Evolutionary conservation across 1,284 basidiomycete species (phyloP).

Genomic region (Ustilago tritici): DNA sequence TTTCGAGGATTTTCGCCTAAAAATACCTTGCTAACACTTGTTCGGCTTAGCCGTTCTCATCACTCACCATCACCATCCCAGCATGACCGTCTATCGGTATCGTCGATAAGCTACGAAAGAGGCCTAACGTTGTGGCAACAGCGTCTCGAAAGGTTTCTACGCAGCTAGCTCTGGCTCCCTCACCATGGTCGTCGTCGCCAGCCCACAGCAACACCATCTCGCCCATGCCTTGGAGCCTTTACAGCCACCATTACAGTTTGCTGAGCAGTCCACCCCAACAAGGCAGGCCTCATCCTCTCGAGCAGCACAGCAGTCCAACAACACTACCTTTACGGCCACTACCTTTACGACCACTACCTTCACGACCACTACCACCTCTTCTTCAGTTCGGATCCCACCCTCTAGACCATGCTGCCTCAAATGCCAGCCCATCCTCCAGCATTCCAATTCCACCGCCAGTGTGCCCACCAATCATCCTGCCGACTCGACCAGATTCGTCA

Average conservation of each 20-base stretch:
- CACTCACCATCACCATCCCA: background rate
- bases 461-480: conserved; percentile 15
- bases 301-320: background rate
- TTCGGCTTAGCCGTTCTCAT: background rate
- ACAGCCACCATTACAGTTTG: background rate
- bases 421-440: conserved; percentile 34
- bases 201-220: background rate
- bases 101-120: too few species aligned
- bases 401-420: conserved; percentile 27
- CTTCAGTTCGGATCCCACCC: conserved; percentile 27
- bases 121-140: background rate
- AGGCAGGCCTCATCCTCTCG: conserved; percentile 7
- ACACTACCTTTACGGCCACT: background rate
- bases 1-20: background rate
- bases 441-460: conserved; percentile 22
- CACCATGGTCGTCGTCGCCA: conserved; percentile 14
- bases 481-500: conserved; percentile 21
- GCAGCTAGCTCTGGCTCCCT: background rate
- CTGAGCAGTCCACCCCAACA: conserved; percentile 1
- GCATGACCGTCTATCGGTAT: background rate
- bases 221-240: conserved; percentile 18
- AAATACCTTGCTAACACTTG: background rate
- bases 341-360: too few species aligned
- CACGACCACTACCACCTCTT: background rate
- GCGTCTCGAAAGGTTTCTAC: background rate